These are phyloP conservation scores for Candida succiphila DNA, from an alignment of 805 yeast species.

Conservation along the genomic window DNA sequence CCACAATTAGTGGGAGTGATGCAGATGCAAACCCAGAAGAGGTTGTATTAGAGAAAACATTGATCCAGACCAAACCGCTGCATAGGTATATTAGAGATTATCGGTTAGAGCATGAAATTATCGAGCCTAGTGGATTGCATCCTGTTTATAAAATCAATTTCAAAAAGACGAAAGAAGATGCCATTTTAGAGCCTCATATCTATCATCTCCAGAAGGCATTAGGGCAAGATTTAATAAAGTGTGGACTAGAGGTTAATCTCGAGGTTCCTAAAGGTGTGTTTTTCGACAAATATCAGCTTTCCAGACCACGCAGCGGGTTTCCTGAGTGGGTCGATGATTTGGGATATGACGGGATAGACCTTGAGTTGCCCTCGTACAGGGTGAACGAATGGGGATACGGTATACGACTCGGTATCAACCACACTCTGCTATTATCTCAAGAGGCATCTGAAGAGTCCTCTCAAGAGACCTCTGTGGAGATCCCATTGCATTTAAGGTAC, in stretches of 20 bases:
- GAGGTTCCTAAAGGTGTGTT: slow-evolving; percentile 17
- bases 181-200: background rate
- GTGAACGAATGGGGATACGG: slow-evolving; percentile 16
- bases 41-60: slow-evolving; percentile 10
- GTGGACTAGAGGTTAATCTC: slow-evolving; percentile 13
- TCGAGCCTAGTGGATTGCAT: slow-evolving; percentile 15
- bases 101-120: slow-evolving; percentile 8
- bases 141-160: slow-evolving; percentile 13
- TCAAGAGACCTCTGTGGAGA: slow-evolving; percentile 10
- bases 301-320: slow-evolving; percentile 2
- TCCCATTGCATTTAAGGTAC: slow-evolving; percentile 23
- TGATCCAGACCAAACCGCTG: slow-evolving; percentile 13
- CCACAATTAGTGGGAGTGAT: slow-evolving; percentile 4
- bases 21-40: slow-evolving; percentile 1
- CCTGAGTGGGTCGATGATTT: slow-evolving; percentile 5
- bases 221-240: slow-evolving; percentile 2
- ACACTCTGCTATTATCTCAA: no score
- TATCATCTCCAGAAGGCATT: no score
- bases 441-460: slow-evolving; percentile 4
- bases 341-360: slow-evolving; percentile 16
- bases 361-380: slow-evolving; percentile 22
- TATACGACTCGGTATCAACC: slow-evolving; percentile 7
- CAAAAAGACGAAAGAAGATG: slow-evolving; percentile 3
- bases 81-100: slow-evolving; percentile 9
- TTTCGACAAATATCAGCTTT: slow-evolving; percentile 18